Percentiles rank a stretch among this genome's conserved stretches.
These are phyloP conservation scores for Debaryomyces robertsiae DNA, from an alignment of 1,139 yeast genomes.

Conservation along the genomic window DNA sequence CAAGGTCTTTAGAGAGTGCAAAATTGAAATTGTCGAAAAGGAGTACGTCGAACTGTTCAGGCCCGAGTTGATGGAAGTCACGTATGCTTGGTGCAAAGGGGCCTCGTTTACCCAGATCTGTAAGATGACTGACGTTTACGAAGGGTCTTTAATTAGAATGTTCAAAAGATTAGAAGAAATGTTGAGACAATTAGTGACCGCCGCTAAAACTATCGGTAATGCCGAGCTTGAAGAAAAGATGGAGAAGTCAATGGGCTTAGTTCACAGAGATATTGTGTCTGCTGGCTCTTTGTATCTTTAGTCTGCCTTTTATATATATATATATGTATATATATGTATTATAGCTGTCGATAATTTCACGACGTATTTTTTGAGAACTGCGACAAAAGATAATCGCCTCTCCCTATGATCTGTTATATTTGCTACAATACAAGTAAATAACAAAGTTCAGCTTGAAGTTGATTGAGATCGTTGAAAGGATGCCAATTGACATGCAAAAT, in stretches of 20 bases:
- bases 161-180: conserved; percentile 93
- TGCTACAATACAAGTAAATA: too few relatives aligned
- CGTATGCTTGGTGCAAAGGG: conserved; percentile 95
- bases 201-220: conserved; percentile 93
- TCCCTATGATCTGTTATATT: conserved; percentile 3
- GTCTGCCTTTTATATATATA: conserved; percentile 11
- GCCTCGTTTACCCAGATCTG: conserved; percentile 95
- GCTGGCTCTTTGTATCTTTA: conserved; percentile 89
- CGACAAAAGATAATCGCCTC: conserved; percentile 3
- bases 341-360: conserved; percentile 2
- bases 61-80: conserved; percentile 95
- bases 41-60: conserved; percentile 91
- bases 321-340: conserved; percentile 9
- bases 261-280: conserved; percentile 94
- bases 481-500: conserved; percentile 8
- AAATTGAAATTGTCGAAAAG: conserved; percentile 84
- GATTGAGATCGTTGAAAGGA: not conserved
- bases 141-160: conserved; percentile 92
- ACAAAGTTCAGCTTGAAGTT: not conserved
- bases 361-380: conserved; percentile 6
- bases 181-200: conserved; percentile 83
- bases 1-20: conserved; percentile 83
- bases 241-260: conserved; percentile 80
- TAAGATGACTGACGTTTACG: conserved; percentile 98
- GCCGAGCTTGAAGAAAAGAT: conserved; percentile 81